Percentiles rank a stretch among this genome's conserved stretches.
phyloP scores from a whole-genome alignment of 257 asterid genomes.

The Solanum pinnatisectum region DNA sequence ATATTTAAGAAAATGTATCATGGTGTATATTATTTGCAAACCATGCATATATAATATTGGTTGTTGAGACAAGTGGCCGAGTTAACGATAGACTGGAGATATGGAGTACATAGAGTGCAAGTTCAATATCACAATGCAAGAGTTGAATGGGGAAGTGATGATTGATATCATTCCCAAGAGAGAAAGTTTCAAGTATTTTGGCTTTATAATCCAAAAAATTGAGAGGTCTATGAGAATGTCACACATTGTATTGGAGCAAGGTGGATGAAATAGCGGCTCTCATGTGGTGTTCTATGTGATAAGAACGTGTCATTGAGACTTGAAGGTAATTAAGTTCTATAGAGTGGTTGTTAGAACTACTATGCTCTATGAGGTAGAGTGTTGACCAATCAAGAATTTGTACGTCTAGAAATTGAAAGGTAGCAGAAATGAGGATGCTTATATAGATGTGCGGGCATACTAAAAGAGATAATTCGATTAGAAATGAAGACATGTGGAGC shows the following conservation, averaged over 20 bases:
- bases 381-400: background rate
- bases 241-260: background rate
- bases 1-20: background rate
- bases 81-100: background rate
- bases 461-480: background rate
- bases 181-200: background rate
- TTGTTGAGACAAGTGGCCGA: background rate
- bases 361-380: background rate
- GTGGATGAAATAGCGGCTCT: background rate
- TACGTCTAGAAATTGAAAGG: background rate
- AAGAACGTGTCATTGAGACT: background rate
- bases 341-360: accelerated
- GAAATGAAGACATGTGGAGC: background rate
- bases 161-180: background rate
- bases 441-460: background rate
- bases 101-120: background rate
- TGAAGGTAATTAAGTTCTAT: background rate
- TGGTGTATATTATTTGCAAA: background rate
- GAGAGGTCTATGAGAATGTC: accelerated
- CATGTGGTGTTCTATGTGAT: background rate
- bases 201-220: background rate
- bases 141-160: background rate
- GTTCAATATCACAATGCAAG: background rate
- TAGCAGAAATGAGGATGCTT: background rate
- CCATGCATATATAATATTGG: too few species aligned